Percentiles rank a stretch among this genome's conserved stretches.
Conservation (phyloP, 2,329 filamentous ascomycete species). For the Phyllachora maydis region DNA sequence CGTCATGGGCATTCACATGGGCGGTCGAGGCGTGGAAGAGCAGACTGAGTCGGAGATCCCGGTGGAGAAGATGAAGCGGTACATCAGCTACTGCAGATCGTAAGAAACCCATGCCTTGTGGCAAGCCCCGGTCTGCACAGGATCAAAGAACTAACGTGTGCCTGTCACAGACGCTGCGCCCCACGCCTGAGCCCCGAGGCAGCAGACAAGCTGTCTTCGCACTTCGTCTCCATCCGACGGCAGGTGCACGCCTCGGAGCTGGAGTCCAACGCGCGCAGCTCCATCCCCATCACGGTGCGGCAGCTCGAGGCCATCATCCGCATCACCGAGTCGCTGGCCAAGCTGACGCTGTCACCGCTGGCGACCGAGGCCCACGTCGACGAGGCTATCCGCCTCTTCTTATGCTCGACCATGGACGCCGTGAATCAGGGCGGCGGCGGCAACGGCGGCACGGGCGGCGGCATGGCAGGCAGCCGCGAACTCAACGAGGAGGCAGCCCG, state of each 20-base stretch:
- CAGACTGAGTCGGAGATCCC: slow-evolving; percentile 72
- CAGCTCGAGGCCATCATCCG: slow-evolving; percentile 94
- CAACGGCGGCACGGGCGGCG: too few relatives aligned
- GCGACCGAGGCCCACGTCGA: slow-evolving; percentile 87
- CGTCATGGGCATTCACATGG: slow-evolving; percentile 96
- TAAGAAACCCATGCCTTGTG: slow-evolving; percentile 21
- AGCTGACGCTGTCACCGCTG: slow-evolving; percentile 67
- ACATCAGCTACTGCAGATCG: slow-evolving; percentile 93
- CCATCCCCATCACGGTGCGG: slow-evolving; percentile 92
- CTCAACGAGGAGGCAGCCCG: slow-evolving; percentile 76
- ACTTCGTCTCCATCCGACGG: slow-evolving; percentile 89
- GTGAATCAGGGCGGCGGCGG: slow-evolving; percentile 75
- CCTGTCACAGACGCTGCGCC: slow-evolving; percentile 62
- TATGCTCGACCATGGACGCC: slow-evolving; percentile 94
- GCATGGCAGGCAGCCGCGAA: slow-evolving; percentile 74
- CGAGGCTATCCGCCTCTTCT: slow-evolving; percentile 89
- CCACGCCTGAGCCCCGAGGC: slow-evolving; percentile 79
- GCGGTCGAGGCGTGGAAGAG: slow-evolving; percentile 63
- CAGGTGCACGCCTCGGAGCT: slow-evolving; percentile 86
- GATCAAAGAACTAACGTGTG: slow-evolving; percentile 14
- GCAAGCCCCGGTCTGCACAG: slow-evolving; percentile 1
- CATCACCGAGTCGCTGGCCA: slow-evolving; percentile 89
- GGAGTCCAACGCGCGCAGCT: slow-evolving; percentile 74
- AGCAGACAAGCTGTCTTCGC: slow-evolving; percentile 85
- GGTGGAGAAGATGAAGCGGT: slow-evolving; percentile 92